Evolutionary conservation across 805 yeast species (phyloP).

Genomic region (Kodamaea leandrae): DNA sequence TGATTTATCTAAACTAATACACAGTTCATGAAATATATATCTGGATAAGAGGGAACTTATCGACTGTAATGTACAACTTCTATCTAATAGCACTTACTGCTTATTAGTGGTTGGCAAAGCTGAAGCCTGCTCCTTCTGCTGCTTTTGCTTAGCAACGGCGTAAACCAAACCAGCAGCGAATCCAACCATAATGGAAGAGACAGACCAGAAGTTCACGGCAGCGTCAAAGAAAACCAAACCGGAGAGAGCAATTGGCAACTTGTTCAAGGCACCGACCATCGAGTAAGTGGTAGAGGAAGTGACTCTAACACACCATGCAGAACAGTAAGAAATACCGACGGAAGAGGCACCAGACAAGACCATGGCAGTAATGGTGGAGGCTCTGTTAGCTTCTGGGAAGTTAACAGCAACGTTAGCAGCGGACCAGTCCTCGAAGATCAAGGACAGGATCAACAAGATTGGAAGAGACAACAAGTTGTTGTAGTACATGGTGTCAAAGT

Average conservation of each 20-base stretch:
- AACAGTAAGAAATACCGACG: conserved; percentile 96
- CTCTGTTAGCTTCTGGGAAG: conserved; percentile 73
- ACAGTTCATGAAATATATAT: not conserved
- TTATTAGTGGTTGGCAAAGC: conserved; percentile 11
- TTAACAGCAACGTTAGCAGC: conserved; percentile 67
- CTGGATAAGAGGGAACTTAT: not conserved
- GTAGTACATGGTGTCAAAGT: conserved; percentile 97
- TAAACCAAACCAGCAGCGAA: conserved; percentile 94
- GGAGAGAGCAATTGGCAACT: conserved; percentile 93
- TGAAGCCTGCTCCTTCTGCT: conserved; percentile 40
- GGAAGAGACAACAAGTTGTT: conserved; percentile 94
- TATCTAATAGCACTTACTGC: not conserved
- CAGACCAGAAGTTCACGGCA: conserved; percentile 88
- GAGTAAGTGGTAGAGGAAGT: conserved; percentile 98
- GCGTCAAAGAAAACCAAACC: conserved; percentile 95
- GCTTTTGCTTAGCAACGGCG: conserved; percentile 93
- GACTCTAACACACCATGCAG: conserved; percentile 99
- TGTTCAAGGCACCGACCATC: conserved; percentile 99
- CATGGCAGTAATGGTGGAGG: conserved; percentile 76
- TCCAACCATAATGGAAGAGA: conserved; percentile 88
- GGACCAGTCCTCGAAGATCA: conserved; percentile 91
- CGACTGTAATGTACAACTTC: not conserved
- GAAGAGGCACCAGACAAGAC: conserved; percentile 89
- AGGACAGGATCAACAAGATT: conserved; percentile 70
- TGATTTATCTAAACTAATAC: not conserved